Evolutionary conservation across 371 early-diverging fungal species (phyloP), one percentile per base, ranked within the genome.

Genomic region (Rhizopus arrhizus): DNA sequence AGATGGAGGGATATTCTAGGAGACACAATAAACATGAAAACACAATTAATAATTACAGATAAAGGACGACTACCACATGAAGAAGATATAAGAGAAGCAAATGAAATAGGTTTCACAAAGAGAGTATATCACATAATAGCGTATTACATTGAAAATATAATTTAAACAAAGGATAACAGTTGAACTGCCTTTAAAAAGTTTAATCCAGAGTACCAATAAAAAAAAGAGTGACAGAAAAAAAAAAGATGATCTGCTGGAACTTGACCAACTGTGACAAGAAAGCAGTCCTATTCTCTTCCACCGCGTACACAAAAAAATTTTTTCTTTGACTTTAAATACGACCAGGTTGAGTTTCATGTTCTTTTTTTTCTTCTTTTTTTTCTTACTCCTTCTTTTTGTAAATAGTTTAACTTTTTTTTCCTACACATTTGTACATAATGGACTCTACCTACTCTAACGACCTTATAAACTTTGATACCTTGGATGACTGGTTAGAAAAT

Each of bases 401-500:
- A 28, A 55, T 55, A 41, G 52, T 52, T 33, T 42, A 28, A 38
- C 28, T n/a, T 43, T 36, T n/a, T 48, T 29, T 48, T 13, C 31
- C 15, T 22, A 5, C 29, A 31, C 46, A 29, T 46, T 51, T 43
- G n/a, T 38, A 15, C 46, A 48, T 29, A 58, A 66, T 66, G 66
- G 50, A 42, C 40, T 50, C 68, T 42, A 38, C 11, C 4, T 45
- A 56, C 36, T 34, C 58, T 10, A 66, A 53, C 46, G 58, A 53
- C 11, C 43, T 29, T 49, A 40, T 51, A 6, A 68, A 68, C 58
- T 53, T 68, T 53, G 68, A 64, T 13, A 59, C 68, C 34, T 46
- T 68, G 56, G 68, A 68, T 58, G 68, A 68, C 22, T 68, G 68
- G 68, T 61, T 68, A 53, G 68, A 68, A 64, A 63, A 55, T 33